Conservation (phyloP, 2,329 filamentous ascomycete species). For the Phialophora tarda region DNA sequence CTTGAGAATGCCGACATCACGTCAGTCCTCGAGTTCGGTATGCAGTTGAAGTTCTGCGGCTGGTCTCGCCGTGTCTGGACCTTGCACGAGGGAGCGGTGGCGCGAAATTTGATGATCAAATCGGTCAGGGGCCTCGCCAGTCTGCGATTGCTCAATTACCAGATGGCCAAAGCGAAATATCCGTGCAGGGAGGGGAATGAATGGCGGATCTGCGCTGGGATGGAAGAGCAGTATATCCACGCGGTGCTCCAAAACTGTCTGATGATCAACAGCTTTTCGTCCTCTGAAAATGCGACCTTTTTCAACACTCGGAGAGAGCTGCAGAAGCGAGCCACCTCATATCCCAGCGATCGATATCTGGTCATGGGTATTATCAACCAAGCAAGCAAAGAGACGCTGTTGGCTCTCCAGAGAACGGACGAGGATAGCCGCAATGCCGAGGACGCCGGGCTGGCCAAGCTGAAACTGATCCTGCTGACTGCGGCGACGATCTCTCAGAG, state of each 20-base stretch:
- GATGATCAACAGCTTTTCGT: neutral
- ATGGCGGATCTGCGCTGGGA: neutral
- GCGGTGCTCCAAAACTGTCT: neutral
- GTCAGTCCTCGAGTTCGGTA: slow-evolving; percentile 2
- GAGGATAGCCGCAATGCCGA: neutral
- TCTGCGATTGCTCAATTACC: neutral
- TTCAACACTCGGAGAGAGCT: neutral
- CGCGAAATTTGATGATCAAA: neutral
- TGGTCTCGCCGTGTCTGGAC: slow-evolving; percentile 4
- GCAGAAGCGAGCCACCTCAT: neutral
- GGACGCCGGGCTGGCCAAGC: neutral
- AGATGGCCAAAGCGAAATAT: neutral
- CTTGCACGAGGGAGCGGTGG: neutral
- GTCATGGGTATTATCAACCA: slow-evolving; percentile 8
- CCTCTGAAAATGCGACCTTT: neutral
- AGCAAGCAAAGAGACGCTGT: slow-evolving; percentile 7
- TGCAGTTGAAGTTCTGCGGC: slow-evolving; percentile 10
- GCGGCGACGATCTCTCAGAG: neutral
- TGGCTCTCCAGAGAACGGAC: neutral
- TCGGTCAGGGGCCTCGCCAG: neutral
- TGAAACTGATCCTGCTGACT: neutral
- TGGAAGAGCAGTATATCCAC: neutral
- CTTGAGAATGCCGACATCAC: slow-evolving; percentile 8
- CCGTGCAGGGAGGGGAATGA: neutral
- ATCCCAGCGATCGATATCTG: slow-evolving; percentile 7